These are phyloP conservation scores for Scheffersomyces quercinus DNA, from an alignment of 1,139 yeast genomes.

Conservation along the genomic window DNA sequence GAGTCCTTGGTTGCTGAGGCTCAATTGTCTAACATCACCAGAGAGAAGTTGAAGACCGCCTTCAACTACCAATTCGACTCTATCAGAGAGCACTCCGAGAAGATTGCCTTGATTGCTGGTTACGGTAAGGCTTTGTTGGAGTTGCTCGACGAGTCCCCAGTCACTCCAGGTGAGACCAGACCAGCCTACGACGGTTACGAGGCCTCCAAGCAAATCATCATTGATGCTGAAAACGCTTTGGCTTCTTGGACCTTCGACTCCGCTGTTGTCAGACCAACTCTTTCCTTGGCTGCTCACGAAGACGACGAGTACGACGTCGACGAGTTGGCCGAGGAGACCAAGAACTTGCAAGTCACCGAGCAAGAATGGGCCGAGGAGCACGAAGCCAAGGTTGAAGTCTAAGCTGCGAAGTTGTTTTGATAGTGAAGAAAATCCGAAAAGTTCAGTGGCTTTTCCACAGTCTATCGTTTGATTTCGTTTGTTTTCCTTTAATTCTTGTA, in stretches of 20 bases:
- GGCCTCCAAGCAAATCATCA: conserved; percentile 82
- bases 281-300: conserved; percentile 71
- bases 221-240: conserved; percentile 81
- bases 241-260: conserved; percentile 82
- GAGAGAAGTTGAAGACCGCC: conserved; percentile 85
- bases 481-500: conserved; percentile 1
- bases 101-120: conserved; percentile 83
- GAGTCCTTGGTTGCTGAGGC: conserved; percentile 91
- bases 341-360: conserved; percentile 56
- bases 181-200: conserved; percentile 86
- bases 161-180: conserved; percentile 90
- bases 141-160: conserved; percentile 80
- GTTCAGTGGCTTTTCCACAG: not conserved
- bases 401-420: conserved; percentile 5
- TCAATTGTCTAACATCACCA: conserved; percentile 81
- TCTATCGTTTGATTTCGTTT: not conserved
- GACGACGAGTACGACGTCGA: conserved; percentile 60
- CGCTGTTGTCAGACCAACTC: conserved; percentile 79
- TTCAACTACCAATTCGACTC: conserved; percentile 84
- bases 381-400: conserved; percentile 26
- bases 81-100: conserved; percentile 78
- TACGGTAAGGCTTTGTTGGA: conserved; percentile 85
- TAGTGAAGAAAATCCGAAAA: not conserved
- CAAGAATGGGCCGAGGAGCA: conserved; percentile 41
- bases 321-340: conserved; percentile 57